Base-by-base conservation (phyloP, 768 basidiomycete species). In the Russula brevipes region DNA sequence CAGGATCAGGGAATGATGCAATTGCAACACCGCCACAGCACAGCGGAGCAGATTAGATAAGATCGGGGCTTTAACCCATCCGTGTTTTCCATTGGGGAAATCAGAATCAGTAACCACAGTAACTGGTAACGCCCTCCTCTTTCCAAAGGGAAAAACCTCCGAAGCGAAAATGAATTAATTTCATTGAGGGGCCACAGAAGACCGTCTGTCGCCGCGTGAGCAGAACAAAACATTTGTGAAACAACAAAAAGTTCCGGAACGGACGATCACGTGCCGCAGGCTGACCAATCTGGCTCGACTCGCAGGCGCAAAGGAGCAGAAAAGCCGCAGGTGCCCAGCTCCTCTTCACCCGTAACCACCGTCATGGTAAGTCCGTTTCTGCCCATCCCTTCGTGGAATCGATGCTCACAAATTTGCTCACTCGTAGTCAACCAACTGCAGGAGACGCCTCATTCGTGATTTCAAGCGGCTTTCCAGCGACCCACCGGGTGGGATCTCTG, bases 401-500 rank as follows among this genome's bases (percentile, higher is more conserved):
- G 12, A 7, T 54, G 17, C 54, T 57, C 5, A 54, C 16, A 4
- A 24, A 19, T 24, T 10, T 9, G 31, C 30, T 47, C 4, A 9
- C n/a, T 57, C 38, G 10, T 16, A 96, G 95, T 95, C 94, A 11
- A 98, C 95, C 49, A 89, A 91, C 68, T 96, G 94, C 75, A 88
- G 88, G 71, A 84, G 96, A 71, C 91, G 96, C 59, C 89, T 99
- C 66, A 96, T 99, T 66, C 89, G 97, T 61, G 97, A 99, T 77
- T 98, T 99, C 78, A 98, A 97, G 78, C 83, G 93, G 31, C 83
- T 99, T 49, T 92, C 93, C 51, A 87, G 87, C 30, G 97, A 98
- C 72, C 95, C 96, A 4, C 97, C 97, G 0, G 88, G 90, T 57
- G 97, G 97, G 6, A 94, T 99, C 68, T 95, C 93, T 4, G 97